Base-by-base conservation (phyloP, 257 asterid species). In the Solanum piurae region DNA sequence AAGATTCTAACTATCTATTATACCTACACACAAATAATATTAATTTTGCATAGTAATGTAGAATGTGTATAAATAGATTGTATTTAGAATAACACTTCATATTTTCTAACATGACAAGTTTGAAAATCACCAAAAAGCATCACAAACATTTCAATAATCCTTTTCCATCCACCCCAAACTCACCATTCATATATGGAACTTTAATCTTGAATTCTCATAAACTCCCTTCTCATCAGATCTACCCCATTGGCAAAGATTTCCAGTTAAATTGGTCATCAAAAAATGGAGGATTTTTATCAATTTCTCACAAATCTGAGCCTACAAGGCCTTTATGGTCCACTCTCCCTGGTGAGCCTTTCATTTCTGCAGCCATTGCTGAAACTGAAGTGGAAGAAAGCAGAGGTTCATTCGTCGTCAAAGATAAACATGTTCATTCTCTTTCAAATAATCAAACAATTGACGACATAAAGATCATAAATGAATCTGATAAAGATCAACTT, bases 341-440 rank as follows among this genome's bases (percentile, higher is more conserved):
- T 5, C 83, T 93, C 5, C 96, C 99, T 25, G 98, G 99, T 84
- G 94, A 94, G 89, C 94, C 98, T 83, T 96, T 96, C 89, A 88
- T 96, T 12, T 94, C 98, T 31, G 97, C 98, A 4, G 98, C 98
- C 12, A 92, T 90, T 68, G 98, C 92, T 34, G 98, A 94, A 87
- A 94, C 98, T 20, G 98, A 95, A 89, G 95, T 96, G 46, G 95
- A 94, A 83, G 99, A 96, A 89, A 94, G 99, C 93, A 94, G 99
- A 34, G 99, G 99, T 52, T 96, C 99, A 34, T 95, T 96, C 86
- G 89, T 92, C 80, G 90, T 96, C 86, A 94, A 92, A 49, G 98
- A 96, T 87, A 92, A 75, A 60, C 55, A 90, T 40, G 91, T 94
- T 86, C 97, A 92, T 87, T 85, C 89, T 49, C 55, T 93, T 13